phyloP scores from a whole-genome alignment of 192 early-diverging fungal species.

The Backusella australiensis region DNA sequence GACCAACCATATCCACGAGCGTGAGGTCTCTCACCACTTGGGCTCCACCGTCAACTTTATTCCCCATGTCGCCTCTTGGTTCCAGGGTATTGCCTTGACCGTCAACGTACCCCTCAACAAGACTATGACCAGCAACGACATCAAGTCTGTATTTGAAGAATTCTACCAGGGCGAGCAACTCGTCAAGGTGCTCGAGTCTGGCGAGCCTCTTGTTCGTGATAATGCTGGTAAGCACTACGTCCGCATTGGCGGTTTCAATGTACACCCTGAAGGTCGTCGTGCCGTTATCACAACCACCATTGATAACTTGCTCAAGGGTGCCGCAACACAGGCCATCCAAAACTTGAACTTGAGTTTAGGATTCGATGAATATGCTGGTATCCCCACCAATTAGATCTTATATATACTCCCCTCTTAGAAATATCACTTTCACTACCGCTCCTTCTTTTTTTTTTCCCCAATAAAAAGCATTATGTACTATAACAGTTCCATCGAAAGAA shows the following conservation, averaged over 20 bases:
- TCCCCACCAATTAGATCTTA: constrained; percentile 50
- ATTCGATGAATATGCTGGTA: constrained; percentile 88
- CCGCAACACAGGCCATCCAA: constrained; percentile 97
- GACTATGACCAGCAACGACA: constrained; percentile 67
- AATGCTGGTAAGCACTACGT: constrained; percentile 90
- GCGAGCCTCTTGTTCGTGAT: constrained; percentile 83
- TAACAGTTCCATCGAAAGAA: not conserved
- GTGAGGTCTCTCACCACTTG: constrained; percentile 83
- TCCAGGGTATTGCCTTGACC: constrained; percentile 93
- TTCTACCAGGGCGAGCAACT: constrained; percentile 79
- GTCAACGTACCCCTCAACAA: constrained; percentile 82
- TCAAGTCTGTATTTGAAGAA: constrained; percentile 68
- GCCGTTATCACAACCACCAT: constrained; percentile 91
- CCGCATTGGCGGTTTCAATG: constrained; percentile 90
- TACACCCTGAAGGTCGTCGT: constrained; percentile 72
- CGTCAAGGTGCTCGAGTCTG: constrained; percentile 68
- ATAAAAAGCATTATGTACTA: not conserved
- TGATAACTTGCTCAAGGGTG: constrained; percentile 98
- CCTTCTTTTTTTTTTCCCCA: not conserved
- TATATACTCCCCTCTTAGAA: not conserved
- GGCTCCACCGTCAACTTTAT: constrained; percentile 71
- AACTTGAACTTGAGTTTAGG: constrained; percentile 95
- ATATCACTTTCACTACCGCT: not conserved
- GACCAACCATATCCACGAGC: constrained; percentile 95
- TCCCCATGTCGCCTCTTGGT: constrained; percentile 88